phyloP scores from a whole-genome alignment of 495 filamentous ascomycete genomes.

The Neurospora sp. region DNA sequence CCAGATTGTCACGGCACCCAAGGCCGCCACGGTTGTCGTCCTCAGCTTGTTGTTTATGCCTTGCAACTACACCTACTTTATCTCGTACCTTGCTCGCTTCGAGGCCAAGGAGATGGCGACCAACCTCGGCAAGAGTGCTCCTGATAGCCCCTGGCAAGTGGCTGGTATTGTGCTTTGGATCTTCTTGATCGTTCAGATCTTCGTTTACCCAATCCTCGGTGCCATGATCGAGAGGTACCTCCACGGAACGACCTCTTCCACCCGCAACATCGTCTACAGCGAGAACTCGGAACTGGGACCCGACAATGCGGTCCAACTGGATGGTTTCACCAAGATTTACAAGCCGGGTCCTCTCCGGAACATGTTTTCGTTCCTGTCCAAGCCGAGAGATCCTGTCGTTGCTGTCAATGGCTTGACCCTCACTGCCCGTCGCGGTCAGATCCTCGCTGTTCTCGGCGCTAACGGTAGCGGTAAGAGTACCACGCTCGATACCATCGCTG shows the following conservation, averaged over 20 bases:
- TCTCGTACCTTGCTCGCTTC: constrained; percentile 56
- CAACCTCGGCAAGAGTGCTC: constrained; percentile 46
- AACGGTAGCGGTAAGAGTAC: constrained; percentile 85
- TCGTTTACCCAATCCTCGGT: constrained; percentile 60
- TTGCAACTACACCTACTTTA: constrained; percentile 67
- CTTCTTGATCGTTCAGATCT: constrained; percentile 60
- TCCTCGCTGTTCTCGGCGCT: constrained; percentile 70
- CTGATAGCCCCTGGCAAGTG: constrained; percentile 48
- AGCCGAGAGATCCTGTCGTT: constrained; percentile 48
- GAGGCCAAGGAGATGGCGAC: constrained; percentile 45
- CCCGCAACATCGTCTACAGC: constrained; percentile 40
- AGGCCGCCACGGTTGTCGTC: constrained; percentile 46
- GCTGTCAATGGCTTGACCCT: constrained; percentile 64
- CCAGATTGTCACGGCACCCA: constrained; percentile 49
- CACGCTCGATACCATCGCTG: constrained; percentile 76
- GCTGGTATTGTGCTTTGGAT: constrained; percentile 59
- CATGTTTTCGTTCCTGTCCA: constrained; percentile 43
- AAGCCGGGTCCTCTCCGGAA: constrained; percentile 50
- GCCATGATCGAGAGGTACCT: constrained; percentile 61
- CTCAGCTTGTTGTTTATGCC: constrained; percentile 65
- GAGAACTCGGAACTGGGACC: constrained; percentile 23
- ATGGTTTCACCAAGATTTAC: constrained; percentile 65
- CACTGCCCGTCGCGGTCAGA: constrained; percentile 58
- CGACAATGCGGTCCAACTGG: constrained; percentile 50
- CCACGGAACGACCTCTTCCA: constrained; percentile 60